Evolutionary conservation across 169 alveolate genomes (phyloP), one percentile per base, ranked within the genome.

Genomic region (Plasmodium billcollinsi): DNA sequence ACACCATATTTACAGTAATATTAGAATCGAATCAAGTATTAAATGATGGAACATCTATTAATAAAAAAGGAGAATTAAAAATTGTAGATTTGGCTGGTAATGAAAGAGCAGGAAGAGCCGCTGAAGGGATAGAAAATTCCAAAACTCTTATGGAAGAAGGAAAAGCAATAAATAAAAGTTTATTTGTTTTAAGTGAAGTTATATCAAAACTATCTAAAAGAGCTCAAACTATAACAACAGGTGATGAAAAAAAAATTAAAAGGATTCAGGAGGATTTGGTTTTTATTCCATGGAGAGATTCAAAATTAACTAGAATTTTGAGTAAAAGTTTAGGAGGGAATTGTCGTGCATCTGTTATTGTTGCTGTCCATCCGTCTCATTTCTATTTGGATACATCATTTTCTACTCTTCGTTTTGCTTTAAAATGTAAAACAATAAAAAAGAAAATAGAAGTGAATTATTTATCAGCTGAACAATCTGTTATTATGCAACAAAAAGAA

Each of bases 61-160:
- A 91, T 86, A 90, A 94, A 66, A 73, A 93, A 33, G 96, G 96
- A 21, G 94, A 92, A 59, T 73, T 94, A 66, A 94, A 94, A 50
- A 86, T 94, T 14, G 96, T 94, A 56, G 96, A 94, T 47, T 66
- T 94, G 65, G 96, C 96, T 54, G 96, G 96, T 43, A 94, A 92
- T 54, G 96, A 94, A 76, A 73, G 90, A 54, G 96, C 93, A n/a
- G 95, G 95, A 59, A 88, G 92, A 52, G 96, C 96, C 8, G 73
- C 95, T 49, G 96, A 93, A 63, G 96, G 96, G 33, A 85, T 91
- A 66, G 96, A 92, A 29, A 91, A 92, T 72, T 93, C 95, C 18
- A 94, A 94, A 75, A 86, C 91, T 6, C 59, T 92, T 29, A 56
- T 92, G 15, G 96, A 94, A 62, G 96, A 94, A 74, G 96, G 96